These are phyloP conservation scores for Neurospora sp. DNA, from an alignment of 495 filamentous ascomycete genomes.

Conservation along the genomic window DNA sequence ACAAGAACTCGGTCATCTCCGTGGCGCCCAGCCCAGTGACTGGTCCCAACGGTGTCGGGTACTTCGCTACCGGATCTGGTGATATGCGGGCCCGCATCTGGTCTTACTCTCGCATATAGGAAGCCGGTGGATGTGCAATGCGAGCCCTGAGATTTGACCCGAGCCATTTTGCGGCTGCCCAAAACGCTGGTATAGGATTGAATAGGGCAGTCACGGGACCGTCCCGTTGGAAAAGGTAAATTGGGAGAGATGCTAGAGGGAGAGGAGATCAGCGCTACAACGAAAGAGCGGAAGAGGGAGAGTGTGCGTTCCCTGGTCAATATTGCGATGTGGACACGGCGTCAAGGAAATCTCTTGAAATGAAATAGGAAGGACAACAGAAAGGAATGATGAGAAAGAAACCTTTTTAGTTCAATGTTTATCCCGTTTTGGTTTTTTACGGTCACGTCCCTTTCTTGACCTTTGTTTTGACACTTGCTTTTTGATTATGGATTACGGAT, in stretches of 20 bases:
- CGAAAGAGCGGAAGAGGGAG: not conserved
- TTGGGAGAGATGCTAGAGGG: not conserved
- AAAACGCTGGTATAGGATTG: not conserved
- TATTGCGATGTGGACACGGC: not conserved
- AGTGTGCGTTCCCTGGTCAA: not conserved
- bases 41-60: conserved; percentile 56
- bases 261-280: not conserved
- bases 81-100: conserved; percentile 89
- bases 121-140: not conserved
- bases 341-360: not conserved
- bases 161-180: not conserved
- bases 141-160: not conserved
- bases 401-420: not conserved
- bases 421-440: not conserved
- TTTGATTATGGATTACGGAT: not conserved
- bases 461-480: not conserved
- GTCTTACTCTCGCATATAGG: conserved; percentile 45
- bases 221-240: not conserved
- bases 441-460: not conserved
- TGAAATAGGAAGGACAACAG: not conserved
- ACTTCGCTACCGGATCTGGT: conserved; percentile 81
- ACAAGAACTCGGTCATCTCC: conserved; percentile 88
- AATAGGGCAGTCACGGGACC: not conserved
- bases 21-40: conserved; percentile 81
- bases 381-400: not conserved